Evolutionary conservation across 352 stramenopile species (phyloP), one percentile per base, ranked within the genome.

Genomic region (Phytophthora quininea): DNA sequence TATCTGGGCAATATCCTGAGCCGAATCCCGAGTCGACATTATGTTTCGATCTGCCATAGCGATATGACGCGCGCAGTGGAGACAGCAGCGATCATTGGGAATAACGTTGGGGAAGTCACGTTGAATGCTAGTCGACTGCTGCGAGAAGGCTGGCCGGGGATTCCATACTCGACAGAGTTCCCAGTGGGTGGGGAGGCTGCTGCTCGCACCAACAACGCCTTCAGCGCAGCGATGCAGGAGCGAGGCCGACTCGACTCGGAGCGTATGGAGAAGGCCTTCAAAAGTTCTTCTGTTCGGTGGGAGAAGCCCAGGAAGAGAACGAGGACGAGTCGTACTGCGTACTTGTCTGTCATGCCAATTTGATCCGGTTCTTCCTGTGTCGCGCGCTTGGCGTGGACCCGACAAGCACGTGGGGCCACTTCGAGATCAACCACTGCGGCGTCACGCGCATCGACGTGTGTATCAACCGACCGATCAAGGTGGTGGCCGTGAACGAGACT

Each of bases 391-490:
- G 83, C 11, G 77, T 93, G 14, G 70, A 77, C 24, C 70, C 87
- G 12, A 54, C 69, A 10, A 84, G 79, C 12, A 81, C 80, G 8
- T 95, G 87, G 87, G 85, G 85, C 32, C 82, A 92, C 60, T 90
- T 95, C 49, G 87, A 93, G 69, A 93, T 95, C 69, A 93, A 95
- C 55, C 85, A 95, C 60, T 95, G 87, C 63, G 71, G 85, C 62
- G 75, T 95, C 67, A 92, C 87, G 29, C 84, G 85, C 31, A 86
- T 95, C 48, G 86, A 93, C 43, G 68, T 93, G 12, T 89, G 81
- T 54, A 71, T 68, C 43, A 84, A 90, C 69, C 79, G 79, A 3
- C 81, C 83, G 15, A 76, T 88, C 24, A 95, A 95, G 67, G 73
- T 95, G 15, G 76, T 87, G 47, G 74, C 82, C 38, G 82, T 95